Base-by-base conservation (phyloP, 2,329 filamentous ascomycete species). In the Aplosporella prunicola region DNA sequence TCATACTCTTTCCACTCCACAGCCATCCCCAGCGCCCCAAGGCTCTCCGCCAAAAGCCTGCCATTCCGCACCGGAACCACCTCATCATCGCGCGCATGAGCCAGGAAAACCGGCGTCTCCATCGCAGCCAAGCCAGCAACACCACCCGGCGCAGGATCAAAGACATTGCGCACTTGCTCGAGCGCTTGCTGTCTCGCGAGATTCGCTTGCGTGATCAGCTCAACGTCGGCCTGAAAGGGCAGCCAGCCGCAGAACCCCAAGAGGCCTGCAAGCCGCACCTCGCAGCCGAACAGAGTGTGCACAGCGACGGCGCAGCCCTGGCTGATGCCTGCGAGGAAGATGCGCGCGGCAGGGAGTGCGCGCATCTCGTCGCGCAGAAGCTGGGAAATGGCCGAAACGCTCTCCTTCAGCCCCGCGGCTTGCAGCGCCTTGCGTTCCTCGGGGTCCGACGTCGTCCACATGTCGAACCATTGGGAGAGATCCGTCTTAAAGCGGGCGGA, bases 401-500 rank as follows among this genome's bases (percentile, higher is more conserved):
- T 51, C 13, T 49, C 43, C 9, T 39, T 25, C 13, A 55, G 40
- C 10, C 50, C 51, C 16, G 40, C 45, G 9, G 23, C 17, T 31
- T 52, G 46, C 10, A 50, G 29, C 11, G 50, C 47, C 29, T 44
- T 40, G 20, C 44, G 33, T 33, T 54, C 46, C 22, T 52, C 43
- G 3, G 51, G 51, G 8, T 52, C 27, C 25, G 55, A 49, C 3
- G 51, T 48, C 5, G 46, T 48, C 45, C 47, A 52, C 37, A 60
- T 55, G 37, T 61, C 58, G 37, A 62, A 62, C 57, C 60, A 62
- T 40, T 62, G 58, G n/a, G 52, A 47, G 41, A 60, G 47, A 8
- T 46, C 45, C 16, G 41, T 30, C 4, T 44, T 44, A 32, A 55
- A 55, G 3, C 51, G 52, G 6, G 41, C 40, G 8, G 51, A 50